Percentiles rank a stretch among this genome's conserved stretches.
phyloP scores from a whole-genome alignment of 2,329 filamentous ascomycete genomes.

The Aureobasidium sp. region DNA sequence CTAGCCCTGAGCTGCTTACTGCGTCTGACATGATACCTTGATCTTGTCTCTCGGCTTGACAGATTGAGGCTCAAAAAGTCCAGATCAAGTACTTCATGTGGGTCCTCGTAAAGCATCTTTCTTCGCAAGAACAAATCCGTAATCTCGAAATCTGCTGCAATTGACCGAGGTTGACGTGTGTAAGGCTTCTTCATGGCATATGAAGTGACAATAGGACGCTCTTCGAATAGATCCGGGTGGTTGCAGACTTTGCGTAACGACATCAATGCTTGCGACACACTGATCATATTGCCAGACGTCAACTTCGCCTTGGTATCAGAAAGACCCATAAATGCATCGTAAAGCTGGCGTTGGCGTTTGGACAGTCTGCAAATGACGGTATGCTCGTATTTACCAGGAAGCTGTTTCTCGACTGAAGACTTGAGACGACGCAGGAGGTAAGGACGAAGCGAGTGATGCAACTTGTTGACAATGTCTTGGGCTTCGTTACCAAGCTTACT shows the following conservation, averaged over 20 bases:
- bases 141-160: slow-evolving; percentile 63
- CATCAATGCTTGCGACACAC: slow-evolving; percentile 98
- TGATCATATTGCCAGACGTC: slow-evolving; percentile 88
- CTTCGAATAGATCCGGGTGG: slow-evolving; percentile 93
- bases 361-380: slow-evolving; percentile 93
- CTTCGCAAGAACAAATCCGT: slow-evolving; percentile 63
- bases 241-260: slow-evolving; percentile 97
- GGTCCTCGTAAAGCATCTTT: slow-evolving; percentile 53
- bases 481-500: slow-evolving; percentile 94
- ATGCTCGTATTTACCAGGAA: slow-evolving; percentile 96
- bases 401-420: slow-evolving; percentile 96
- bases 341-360: slow-evolving; percentile 88
- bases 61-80: slow-evolving; percentile 53
- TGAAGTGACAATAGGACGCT: slow-evolving; percentile 91
- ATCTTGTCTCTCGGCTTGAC: slow-evolving; percentile 42
- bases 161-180: slow-evolving; percentile 40
- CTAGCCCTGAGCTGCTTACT: slow-evolving; percentile 51
- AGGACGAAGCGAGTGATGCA: slow-evolving; percentile 88
- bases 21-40: slow-evolving; percentile 24
- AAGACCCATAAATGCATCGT: slow-evolving; percentile 90
- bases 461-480: slow-evolving; percentile 79
- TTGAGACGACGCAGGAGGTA: slow-evolving; percentile 88
- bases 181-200: slow-evolving; percentile 68
- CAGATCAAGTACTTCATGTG: slow-evolving; percentile 59
- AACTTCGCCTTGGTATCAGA: slow-evolving; percentile 84